These are phyloP conservation scores for Backusella psychrophila DNA, from an alignment of 192 early-diverging fungal genomes.

Conservation along the genomic window DNA sequence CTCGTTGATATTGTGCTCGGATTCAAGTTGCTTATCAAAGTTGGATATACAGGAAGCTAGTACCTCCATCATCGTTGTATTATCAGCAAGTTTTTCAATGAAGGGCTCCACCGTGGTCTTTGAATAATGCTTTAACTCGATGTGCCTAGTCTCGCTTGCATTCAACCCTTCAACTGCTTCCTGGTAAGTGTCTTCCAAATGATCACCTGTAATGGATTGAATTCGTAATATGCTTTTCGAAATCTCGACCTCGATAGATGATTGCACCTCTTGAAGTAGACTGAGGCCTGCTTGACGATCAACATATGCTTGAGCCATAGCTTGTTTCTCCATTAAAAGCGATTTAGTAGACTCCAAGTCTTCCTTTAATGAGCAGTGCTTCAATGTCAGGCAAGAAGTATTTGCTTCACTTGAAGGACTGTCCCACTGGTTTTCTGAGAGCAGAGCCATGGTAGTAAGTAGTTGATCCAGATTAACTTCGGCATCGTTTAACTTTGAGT, in stretches of 20 bases:
- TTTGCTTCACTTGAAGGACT: neutral
- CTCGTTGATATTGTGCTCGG: neutral
- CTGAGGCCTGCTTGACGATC: neutral
- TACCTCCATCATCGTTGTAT: neutral
- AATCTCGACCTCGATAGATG: neutral
- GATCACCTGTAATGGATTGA: neutral
- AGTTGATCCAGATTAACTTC: neutral
- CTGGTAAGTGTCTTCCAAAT: conserved; percentile 1
- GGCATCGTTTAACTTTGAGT: neutral
- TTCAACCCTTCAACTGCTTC: neutral
- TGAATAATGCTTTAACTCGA: neutral
- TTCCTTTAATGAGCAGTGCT: neutral
- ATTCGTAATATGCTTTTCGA: neutral
- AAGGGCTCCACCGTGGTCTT: neutral
- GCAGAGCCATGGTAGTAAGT: neutral
- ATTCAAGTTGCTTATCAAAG: neutral
- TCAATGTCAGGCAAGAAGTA: neutral
- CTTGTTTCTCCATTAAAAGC: neutral
- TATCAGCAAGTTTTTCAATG: neutral
- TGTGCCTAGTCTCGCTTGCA: neutral
- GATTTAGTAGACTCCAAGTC: neutral
- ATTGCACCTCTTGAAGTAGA: neutral
- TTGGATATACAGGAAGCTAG: neutral
- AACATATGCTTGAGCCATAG: neutral
- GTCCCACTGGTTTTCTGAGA: neutral